Percentiles rank a stretch among this genome's conserved stretches.
Evolutionary conservation across 2,329 filamentous ascomycete species (phyloP).

Genomic region (Arthrobotrys megalospora): DNA sequence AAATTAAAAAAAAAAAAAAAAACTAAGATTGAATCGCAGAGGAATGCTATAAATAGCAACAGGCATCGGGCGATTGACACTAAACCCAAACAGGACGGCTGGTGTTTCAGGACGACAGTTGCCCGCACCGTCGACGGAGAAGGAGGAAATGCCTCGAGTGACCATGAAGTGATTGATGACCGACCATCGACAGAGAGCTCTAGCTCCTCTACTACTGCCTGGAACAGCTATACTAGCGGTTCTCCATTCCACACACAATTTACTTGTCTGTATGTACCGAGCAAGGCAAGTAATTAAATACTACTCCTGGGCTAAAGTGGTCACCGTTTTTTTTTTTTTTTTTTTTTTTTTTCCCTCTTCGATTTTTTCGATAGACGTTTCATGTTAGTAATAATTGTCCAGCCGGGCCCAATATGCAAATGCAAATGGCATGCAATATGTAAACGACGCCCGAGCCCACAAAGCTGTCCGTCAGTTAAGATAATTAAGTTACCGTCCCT

Average conservation of each 20-base stretch:
- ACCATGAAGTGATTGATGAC: too few relatives aligned
- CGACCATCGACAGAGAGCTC: neutral
- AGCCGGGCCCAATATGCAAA: constrained; percentile 3
- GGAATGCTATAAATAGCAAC: constrained; percentile 36
- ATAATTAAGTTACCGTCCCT: too few relatives aligned
- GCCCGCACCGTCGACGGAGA: constrained; percentile 17
- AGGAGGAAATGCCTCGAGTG: constrained; percentile 52
- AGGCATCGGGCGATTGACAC: constrained; percentile 39
- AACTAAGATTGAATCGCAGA: neutral
- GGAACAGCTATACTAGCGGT: neutral
- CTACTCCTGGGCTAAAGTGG: too few relatives aligned
- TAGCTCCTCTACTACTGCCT: neutral
- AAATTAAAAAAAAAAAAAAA: neutral
- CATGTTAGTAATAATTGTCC: constrained; percentile 6
- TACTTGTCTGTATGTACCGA: neutral
- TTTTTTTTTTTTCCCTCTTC: too few relatives aligned
- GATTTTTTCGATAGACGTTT: constrained; percentile 18
- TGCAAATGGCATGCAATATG: too few relatives aligned
- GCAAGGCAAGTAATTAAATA: neutral
- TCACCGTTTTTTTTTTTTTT: too few relatives aligned
- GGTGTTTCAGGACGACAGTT: constrained; percentile 56
- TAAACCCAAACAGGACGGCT: constrained; percentile 51
- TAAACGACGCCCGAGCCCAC: too few relatives aligned
- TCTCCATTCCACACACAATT: neutral
- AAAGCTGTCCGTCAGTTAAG: too few relatives aligned